Evolutionary conservation across 1,284 basidiomycete species (phyloP).

Genomic region (Termitomyces sp.): DNA sequence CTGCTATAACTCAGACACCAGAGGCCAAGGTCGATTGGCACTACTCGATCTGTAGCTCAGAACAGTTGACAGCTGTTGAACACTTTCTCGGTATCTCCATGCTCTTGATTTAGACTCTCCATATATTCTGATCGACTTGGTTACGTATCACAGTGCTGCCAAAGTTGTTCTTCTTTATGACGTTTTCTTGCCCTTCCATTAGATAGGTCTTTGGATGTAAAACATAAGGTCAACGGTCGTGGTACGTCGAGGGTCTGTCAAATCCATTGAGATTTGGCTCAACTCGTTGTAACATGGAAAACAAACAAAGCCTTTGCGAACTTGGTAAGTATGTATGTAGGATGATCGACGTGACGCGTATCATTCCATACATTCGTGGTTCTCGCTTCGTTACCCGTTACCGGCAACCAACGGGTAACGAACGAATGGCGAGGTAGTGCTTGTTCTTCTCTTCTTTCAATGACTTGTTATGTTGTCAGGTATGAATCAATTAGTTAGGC

Average conservation of each 20-base stretch:
- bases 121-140: not conserved
- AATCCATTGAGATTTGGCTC: not conserved
- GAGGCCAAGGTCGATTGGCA: too few relatives aligned
- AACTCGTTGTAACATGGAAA: slow-evolving; percentile 43
- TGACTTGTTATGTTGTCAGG: slow-evolving; percentile 41
- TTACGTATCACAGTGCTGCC: slow-evolving; percentile 35
- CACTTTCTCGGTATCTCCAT: slow-evolving; percentile 45
- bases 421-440: slow-evolving; percentile 20
- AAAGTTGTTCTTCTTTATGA: slow-evolving; percentile 41
- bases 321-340: slow-evolving; percentile 40
- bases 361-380: slow-evolving; percentile 34
- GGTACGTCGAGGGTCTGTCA: slow-evolving; percentile 51
- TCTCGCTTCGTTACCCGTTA: too few relatives aligned
- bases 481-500: slow-evolving; percentile 6
- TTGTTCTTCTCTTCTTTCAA: slow-evolving; percentile 21
- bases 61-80: slow-evolving; percentile 44
- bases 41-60: too few relatives aligned
- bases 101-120: slow-evolving; percentile 37
- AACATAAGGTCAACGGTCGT: slow-evolving; percentile 35
- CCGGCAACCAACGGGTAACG: too few relatives aligned
- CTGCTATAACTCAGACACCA: slow-evolving; percentile 27
- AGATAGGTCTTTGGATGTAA: slow-evolving; percentile 23
- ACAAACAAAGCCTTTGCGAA: slow-evolving; percentile 51
- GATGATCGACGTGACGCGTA: slow-evolving; percentile 35
- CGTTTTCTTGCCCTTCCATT: slow-evolving; percentile 29